Conservation (phyloP, 192 early-diverging fungal species). For the Umbelopsis ramanniana region DNA sequence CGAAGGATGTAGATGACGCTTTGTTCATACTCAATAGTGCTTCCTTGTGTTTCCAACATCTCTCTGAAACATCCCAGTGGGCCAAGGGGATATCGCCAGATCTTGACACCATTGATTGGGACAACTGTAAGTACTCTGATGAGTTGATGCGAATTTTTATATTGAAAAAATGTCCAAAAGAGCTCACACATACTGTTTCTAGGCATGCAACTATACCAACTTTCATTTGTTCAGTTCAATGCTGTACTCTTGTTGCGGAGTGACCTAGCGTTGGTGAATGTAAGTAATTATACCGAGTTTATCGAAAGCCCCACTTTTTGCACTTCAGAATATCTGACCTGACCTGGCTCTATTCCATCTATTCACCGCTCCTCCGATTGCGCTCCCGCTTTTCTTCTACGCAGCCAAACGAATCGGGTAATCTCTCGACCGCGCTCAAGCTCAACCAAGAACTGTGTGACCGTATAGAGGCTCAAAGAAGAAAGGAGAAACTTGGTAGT, state of each 20-base stretch:
- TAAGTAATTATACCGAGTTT: slow-evolving; percentile 1
- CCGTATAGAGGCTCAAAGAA: slow-evolving; percentile 10
- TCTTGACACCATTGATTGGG: not conserved
- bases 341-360: no score
- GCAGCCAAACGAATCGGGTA: not conserved
- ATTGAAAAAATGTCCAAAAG: no score
- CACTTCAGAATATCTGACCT: no score
- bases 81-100: not conserved
- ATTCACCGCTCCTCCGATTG: no score
- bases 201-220: not conserved
- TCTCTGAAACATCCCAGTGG: slow-evolving; percentile 26
- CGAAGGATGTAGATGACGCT: slow-evolving; percentile 29
- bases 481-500: not conserved
- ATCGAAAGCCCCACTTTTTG: not conserved
- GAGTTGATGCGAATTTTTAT: no score
- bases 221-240: slow-evolving; percentile 40
- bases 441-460: slow-evolving; percentile 10
- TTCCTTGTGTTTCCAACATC: slow-evolving; percentile 34
- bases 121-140: not conserved
- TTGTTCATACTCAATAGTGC: slow-evolving; percentile 33
- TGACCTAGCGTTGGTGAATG: slow-evolving; percentile 35
- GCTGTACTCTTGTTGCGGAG: slow-evolving; percentile 35
- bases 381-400: no score
- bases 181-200: not conserved
- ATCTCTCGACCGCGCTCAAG: not conserved